Evolutionary conservation across 2,329 filamentous ascomycete genomes (phyloP).

Genomic region (Scleromitrula shiraiana): DNA sequence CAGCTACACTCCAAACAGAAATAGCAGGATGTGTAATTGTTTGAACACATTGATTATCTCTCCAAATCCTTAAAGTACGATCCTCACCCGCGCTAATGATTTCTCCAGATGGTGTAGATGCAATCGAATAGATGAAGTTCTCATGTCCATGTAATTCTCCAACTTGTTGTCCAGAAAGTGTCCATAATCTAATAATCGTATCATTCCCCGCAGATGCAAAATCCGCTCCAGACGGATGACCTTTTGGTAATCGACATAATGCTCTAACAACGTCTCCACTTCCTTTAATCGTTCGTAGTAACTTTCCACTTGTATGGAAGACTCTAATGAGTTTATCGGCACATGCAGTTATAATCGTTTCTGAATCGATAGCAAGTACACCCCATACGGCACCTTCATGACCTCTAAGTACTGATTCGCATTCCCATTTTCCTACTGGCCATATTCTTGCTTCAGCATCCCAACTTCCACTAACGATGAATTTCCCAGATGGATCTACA

Average conservation of each 20-base stretch:
- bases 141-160: slow-evolving; percentile 80
- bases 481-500: slow-evolving; percentile 61
- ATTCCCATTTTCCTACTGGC: slow-evolving; percentile 80
- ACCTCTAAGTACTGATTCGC: slow-evolving; percentile 60
- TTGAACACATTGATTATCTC: slow-evolving; percentile 72
- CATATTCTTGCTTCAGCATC: slow-evolving; percentile 83
- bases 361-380: slow-evolving; percentile 74
- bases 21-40: slow-evolving; percentile 97
- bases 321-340: slow-evolving; percentile 86
- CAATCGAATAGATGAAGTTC: slow-evolving; percentile 86
- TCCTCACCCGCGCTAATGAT: slow-evolving; percentile 90
- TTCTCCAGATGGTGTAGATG: slow-evolving; percentile 72
- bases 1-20: slow-evolving; percentile 91
- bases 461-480: slow-evolving; percentile 89
- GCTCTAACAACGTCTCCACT: slow-evolving; percentile 81
- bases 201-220: slow-evolving; percentile 95
- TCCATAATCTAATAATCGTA: slow-evolving; percentile 81
- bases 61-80: slow-evolving; percentile 87
- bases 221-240: slow-evolving; percentile 76
- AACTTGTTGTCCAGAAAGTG: slow-evolving; percentile 66
- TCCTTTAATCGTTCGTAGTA: slow-evolving; percentile 57
- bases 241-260: slow-evolving; percentile 69
- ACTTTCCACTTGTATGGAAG: slow-evolving; percentile 58
- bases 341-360: slow-evolving; percentile 81
- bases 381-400: slow-evolving; percentile 84